Base-by-base conservation (phyloP, 352 stramenopile genomes). In the Pythium scleroteichum region DNA sequence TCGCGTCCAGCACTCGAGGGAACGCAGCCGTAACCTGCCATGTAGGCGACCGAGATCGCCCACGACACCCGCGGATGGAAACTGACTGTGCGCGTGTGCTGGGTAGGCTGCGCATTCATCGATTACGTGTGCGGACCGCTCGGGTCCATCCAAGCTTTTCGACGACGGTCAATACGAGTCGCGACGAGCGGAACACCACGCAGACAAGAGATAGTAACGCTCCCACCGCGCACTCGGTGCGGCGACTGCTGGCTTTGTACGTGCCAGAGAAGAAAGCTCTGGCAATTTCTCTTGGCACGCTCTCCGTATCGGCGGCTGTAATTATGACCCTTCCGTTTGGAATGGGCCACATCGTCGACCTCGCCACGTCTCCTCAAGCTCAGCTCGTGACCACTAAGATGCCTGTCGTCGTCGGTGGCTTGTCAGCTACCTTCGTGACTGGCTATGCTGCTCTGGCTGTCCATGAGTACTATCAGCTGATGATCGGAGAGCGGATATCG, bases 401-500 rank as follows among this genome's bases (percentile, higher is more conserved):
- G 14, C 67, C 79, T 4, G 61, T 66, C 0, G 77, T 87, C 16
- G 66, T 81, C 22, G 72, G 74, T 12, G 71, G 75, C 16, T 64
- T 93, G 0, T 75, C 78, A 7, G 76, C 69, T 3, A 71, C 90
- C 29, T 90, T 93, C 56, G 62, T 79, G 39, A 53, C 71, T 41
- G 84, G 79, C 22, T 83, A 78, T 2, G 73, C 79, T 9, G 70
- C 75, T n/a, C 87, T 85, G 41, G 62, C 90, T 29, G 61, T 87
- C 38, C 72, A 82, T 40, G 73, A 87, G 19, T 71, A 91, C 53
- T 76, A 73, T 13, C 88, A 72, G 60, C 86, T 87, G 47, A 89
- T 93, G 80, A 92, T 90, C 52, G 84, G 82, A 54, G 84, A 92
- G 63, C 73, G 84, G 45, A 90, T 94, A 62, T 79, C 77, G 19